Evolutionary conservation across 2,329 filamentous ascomycete genomes (phyloP).

Genomic region (Zymoseptoria crescenta): DNA sequence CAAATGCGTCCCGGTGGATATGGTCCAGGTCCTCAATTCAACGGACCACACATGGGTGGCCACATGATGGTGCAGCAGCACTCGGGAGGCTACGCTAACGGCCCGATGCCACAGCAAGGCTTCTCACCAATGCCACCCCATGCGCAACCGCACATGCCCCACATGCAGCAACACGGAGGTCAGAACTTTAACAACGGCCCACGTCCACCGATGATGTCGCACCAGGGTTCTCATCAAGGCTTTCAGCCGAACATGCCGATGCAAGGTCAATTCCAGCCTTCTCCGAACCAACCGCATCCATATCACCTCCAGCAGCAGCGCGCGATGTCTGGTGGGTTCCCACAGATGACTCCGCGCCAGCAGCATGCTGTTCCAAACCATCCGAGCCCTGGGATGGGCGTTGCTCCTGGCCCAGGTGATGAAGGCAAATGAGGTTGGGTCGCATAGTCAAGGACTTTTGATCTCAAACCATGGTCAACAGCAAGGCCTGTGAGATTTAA

Average conservation of each 20-base stretch:
- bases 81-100: conserved; percentile 62
- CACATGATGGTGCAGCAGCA: conserved; percentile 75
- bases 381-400: conserved; percentile 23
- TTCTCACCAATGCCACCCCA: conserved; percentile 58
- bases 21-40: conserved; percentile 13
- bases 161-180: conserved; percentile 26
- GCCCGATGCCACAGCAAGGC: conserved; percentile 62
- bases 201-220: conserved; percentile 83
- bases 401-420: conserved; percentile 18
- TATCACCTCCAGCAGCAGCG: conserved; percentile 22
- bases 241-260: conserved; percentile 36
- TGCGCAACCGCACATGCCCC: conserved; percentile 56
- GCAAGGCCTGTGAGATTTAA: neutral
- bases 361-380: conserved; percentile 26
- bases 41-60: conserved; percentile 48
- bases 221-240: conserved; percentile 87
- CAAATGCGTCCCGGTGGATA: conserved; percentile 29
- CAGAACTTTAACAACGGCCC: conserved; percentile 73
- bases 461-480: neutral
- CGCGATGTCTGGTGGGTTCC: conserved; percentile 26
- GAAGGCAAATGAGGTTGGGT: conserved; percentile 23
- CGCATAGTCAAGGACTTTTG: neutral
- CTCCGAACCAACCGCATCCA: conserved; percentile 20
- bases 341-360: conserved; percentile 30
- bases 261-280: conserved; percentile 14